Evolutionary conservation across 1,139 yeast species (phyloP).

Genomic region (Suhomyces coccinellae): DNA sequence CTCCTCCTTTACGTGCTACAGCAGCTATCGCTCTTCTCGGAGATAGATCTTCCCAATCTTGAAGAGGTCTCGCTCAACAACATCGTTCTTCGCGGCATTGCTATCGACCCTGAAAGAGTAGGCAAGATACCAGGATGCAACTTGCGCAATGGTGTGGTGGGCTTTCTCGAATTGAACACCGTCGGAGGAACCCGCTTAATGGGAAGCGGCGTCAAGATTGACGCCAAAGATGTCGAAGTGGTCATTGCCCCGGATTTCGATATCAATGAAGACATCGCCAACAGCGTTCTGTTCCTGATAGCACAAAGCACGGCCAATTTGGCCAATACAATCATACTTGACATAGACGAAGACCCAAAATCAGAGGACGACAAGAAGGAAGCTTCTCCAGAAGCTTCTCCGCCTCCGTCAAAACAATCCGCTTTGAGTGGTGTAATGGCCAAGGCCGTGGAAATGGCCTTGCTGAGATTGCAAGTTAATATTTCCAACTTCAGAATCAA

Average conservation of each 20-base stretch:
- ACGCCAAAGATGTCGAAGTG: constrained; percentile 55
- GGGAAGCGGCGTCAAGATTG: constrained; percentile 66
- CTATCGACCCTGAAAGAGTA: constrained; percentile 71
- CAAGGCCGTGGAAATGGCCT: constrained; percentile 66
- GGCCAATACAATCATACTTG: constrained; percentile 57
- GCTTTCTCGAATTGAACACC: constrained; percentile 45
- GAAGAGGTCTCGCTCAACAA: constrained; percentile 69
- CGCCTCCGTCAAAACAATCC: constrained; percentile 25
- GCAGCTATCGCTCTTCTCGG: constrained; percentile 80
- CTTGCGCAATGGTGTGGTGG: constrained; percentile 63
- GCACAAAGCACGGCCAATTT: constrained; percentile 68
- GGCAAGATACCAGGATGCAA: constrained; percentile 64
- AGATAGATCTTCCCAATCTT: constrained; percentile 74
- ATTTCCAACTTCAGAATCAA: constrained; percentile 47
- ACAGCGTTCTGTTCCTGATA: constrained; percentile 42
- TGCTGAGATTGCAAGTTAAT: constrained; percentile 57
- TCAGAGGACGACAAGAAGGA: constrained; percentile 12
- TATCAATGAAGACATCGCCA: constrained; percentile 29
- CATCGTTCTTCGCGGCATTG: constrained; percentile 58
- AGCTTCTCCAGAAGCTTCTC: constrained; percentile 5
- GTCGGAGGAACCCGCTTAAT: constrained; percentile 30
- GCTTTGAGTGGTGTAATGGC: constrained; percentile 58
- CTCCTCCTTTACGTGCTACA: constrained; percentile 76
- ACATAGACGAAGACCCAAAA: constrained; percentile 17
- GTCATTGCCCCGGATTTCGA: constrained; percentile 54